phyloP scores from a whole-genome alignment of 2,329 filamentous ascomycete genomes.

The Ascochyta viciae-villosae region DNA sequence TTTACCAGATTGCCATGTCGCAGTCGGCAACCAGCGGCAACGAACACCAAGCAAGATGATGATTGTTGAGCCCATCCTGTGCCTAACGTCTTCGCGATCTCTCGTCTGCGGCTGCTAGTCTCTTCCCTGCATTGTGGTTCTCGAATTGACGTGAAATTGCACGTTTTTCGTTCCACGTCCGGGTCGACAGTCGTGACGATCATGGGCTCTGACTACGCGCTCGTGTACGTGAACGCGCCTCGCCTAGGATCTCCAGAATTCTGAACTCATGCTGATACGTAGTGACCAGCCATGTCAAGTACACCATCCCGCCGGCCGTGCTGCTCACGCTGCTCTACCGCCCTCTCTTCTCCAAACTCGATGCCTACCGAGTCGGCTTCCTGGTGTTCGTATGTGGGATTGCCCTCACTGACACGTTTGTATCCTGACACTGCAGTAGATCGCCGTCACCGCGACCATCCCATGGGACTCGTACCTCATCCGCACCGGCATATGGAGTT shows the following conservation, averaged over 20 bases:
- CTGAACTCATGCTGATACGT: conserved; percentile 20
- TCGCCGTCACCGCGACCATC: conserved; percentile 72
- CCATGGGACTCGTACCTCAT: conserved; percentile 82
- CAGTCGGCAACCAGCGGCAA: conserved; percentile 9
- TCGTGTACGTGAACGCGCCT: conserved; percentile 60
- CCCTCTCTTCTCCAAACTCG: conserved; percentile 67
- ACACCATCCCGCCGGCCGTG: conserved; percentile 70
- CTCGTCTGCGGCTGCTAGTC: conserved; percentile 26
- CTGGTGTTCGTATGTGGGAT: conserved; percentile 58
- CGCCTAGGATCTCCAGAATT: conserved; percentile 7
- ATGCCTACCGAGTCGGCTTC: conserved; percentile 68
- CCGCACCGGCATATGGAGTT: conserved; percentile 72
- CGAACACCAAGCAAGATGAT: conserved; percentile 3
- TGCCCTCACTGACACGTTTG: conserved; percentile 1
- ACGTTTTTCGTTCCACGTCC: conserved; percentile 15
- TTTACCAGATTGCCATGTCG: conserved; percentile 1
- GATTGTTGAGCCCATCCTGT: conserved; percentile 14
- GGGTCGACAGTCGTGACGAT: conserved; percentile 20
- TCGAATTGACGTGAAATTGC: conserved; percentile 26
- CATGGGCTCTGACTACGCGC: conserved; percentile 68
- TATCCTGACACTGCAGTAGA: conserved; percentile 51
- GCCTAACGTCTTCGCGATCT: conserved; percentile 21
- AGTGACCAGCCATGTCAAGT: conserved; percentile 65
- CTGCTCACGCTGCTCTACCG: conserved; percentile 65
- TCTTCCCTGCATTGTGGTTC: conserved; percentile 26